Percentiles rank a stretch among this genome's conserved stretches.
Conservation (phyloP, 768 basidiomycete species). For the Calvatia gigantea region DNA sequence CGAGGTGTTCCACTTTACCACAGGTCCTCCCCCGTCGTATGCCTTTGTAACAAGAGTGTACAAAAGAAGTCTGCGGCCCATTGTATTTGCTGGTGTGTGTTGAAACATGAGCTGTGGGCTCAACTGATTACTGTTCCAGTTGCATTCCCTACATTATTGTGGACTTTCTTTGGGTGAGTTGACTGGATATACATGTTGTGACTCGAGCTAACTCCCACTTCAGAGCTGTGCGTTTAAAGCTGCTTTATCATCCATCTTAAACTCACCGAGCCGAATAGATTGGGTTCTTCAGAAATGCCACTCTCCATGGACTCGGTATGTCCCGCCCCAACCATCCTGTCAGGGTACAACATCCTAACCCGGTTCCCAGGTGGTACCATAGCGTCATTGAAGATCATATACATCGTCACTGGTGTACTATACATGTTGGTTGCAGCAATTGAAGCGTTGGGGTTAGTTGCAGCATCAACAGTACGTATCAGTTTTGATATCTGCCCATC, state of each 20-base stretch:
- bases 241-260: conserved; percentile 3
- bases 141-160: conserved; percentile 47
- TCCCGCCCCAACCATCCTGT: conserved; percentile 10
- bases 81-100: conserved; percentile 43
- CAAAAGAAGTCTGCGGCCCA: conserved; percentile 54
- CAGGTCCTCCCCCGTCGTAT: conserved; percentile 54
- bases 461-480: conserved; percentile 45
- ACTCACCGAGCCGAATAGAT: conserved; percentile 36
- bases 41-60: conserved; percentile 57
- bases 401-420: conserved; percentile 57
- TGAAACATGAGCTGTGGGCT: background rate
- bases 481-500: background rate
- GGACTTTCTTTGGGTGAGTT: conserved; percentile 63
- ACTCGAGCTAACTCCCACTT: background rate
- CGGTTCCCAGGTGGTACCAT: conserved; percentile 31
- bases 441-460: conserved; percentile 53
- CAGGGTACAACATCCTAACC: background rate
- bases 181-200: background rate
- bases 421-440: conserved; percentile 50
- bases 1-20: background rate
- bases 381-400: conserved; percentile 46
- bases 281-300: conserved; percentile 55
- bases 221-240: conserved; percentile 29
- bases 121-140: conserved; percentile 22
- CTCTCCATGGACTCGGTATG: conserved; percentile 46